A percentile compares a stretch with the other conserved stretches of the same genome.
phyloP scores from a whole-genome alignment of 176 grass and related monocot species.

The Lolium multiflorum region DNA sequence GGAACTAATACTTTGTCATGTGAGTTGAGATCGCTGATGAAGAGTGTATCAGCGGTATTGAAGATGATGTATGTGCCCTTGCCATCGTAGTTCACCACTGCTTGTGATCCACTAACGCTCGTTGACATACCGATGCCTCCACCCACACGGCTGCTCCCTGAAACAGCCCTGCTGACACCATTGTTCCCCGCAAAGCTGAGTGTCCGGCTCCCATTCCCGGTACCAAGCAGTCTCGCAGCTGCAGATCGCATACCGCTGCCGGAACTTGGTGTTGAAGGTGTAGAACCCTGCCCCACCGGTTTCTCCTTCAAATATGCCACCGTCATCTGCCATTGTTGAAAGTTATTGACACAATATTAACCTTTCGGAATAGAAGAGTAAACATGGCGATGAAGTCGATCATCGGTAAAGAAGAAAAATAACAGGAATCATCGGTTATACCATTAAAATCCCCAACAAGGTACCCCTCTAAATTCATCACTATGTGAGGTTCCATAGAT shows the following conservation, averaged over 20 bases:
- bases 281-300: constrained; percentile 62
- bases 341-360: constrained; percentile 1
- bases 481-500: too few species aligned
- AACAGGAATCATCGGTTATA: too few species aligned
- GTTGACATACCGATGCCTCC: constrained; percentile 55
- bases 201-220: constrained; percentile 70
- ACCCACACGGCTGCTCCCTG: constrained; percentile 72
- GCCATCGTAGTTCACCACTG: constrained; percentile 74
- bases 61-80: constrained; percentile 90
- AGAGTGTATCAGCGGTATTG: constrained; percentile 76
- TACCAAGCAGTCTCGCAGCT: constrained; percentile 77
- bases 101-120: constrained; percentile 49
- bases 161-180: constrained; percentile 63
- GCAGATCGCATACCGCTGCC: constrained; percentile 81
- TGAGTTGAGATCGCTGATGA: constrained; percentile 93
- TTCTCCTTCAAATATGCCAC: constrained; percentile 93
- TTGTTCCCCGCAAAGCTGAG: constrained; percentile 84
- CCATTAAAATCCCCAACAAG: too few species aligned
- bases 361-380: constrained; percentile 1
- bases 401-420: too few species aligned
- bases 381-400: too few species aligned
- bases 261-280: constrained; percentile 68
- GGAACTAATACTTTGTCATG: constrained; percentile 74
- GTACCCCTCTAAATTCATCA: too few species aligned
- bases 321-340: constrained; percentile 69